Evolutionary conservation across 176 grass and related monocot genomes (phyloP).

Genomic region (Oryza rufipogon): DNA sequence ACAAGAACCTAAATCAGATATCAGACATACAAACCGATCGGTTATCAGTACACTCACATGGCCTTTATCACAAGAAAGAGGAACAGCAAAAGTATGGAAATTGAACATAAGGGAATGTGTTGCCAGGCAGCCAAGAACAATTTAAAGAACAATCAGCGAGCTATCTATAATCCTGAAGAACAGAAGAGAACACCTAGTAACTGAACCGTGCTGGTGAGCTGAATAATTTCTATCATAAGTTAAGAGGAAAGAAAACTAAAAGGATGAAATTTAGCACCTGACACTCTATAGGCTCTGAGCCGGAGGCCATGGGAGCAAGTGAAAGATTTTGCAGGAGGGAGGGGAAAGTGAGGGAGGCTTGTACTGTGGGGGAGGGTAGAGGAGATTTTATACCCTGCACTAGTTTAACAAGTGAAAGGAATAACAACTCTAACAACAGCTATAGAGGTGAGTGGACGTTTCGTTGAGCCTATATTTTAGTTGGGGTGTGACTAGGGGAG

Average conservation of each 20-base stretch:
- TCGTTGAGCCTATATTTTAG: conserved; percentile 32
- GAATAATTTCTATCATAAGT: neutral
- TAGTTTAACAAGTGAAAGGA: conserved; percentile 45
- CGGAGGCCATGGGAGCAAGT: conserved; percentile 47
- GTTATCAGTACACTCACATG: conserved; percentile 20
- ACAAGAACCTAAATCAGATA: conserved; percentile 45
- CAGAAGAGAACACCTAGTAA: neutral
- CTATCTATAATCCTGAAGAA: neutral
- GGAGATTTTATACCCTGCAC: conserved; percentile 47
- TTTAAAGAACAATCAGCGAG: neutral
- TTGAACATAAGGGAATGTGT: neutral
- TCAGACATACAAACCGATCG: neutral
- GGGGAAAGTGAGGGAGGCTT: conserved; percentile 56
- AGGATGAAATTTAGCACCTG: conserved; percentile 42
- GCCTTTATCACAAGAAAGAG: neutral
- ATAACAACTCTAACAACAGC: conserved; percentile 11
- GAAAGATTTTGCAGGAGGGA: conserved; percentile 24
- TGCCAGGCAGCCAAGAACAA: neutral
- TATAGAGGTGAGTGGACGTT: conserved; percentile 26
- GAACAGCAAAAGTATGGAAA: neutral
- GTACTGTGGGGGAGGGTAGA: conserved; percentile 31
- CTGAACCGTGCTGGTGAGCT: neutral
- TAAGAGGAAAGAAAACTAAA: neutral
- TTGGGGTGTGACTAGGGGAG: conserved; percentile 26
- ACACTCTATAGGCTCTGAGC: conserved; percentile 49